phyloP scores from a whole-genome alignment of 768 basidiomycete genomes.

The Serendipita vermifera region DNA sequence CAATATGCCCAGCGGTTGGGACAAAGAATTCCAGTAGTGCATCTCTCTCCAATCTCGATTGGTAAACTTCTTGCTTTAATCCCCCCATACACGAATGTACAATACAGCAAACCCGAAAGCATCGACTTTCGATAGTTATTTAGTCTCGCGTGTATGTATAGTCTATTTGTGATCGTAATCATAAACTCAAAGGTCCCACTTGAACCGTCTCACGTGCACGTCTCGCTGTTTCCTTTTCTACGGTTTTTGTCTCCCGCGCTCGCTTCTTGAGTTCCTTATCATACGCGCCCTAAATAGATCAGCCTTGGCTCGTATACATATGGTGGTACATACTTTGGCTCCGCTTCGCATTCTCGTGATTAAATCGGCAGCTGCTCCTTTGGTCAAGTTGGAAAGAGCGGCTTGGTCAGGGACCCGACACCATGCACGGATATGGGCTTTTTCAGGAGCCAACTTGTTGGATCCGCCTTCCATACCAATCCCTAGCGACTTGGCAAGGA shows the following conservation, averaged over 20 bases:
- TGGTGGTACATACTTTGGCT: constrained; percentile 38
- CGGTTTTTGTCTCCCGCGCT: constrained; percentile 25
- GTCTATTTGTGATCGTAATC: background rate
- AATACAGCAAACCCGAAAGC: background rate
- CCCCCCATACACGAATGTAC: background rate
- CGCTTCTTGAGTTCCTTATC: constrained; percentile 37
- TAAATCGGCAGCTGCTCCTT: constrained; percentile 68
- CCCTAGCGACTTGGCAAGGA: constrained; percentile 43
- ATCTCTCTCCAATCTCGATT: background rate
- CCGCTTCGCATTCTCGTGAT: constrained; percentile 69
- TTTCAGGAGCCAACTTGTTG: constrained; percentile 18
- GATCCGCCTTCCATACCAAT: constrained; percentile 11
- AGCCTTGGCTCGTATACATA: background rate
- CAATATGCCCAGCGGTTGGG: background rate
- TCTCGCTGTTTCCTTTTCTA: constrained; percentile 39
- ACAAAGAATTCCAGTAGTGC: background rate
- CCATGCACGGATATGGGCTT: constrained; percentile 16
- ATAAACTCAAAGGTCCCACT: constrained; percentile 39
- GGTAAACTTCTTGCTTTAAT: background rate
- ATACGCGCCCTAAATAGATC: constrained; percentile 35
- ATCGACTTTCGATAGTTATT: background rate
- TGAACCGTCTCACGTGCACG: constrained; percentile 41
- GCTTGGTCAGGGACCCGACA: constrained; percentile 19
- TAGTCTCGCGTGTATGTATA: background rate
- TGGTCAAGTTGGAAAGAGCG: constrained; percentile 38